These are phyloP conservation scores for Myriosclerotinia scirpicola DNA, from an alignment of 2,329 filamentous ascomycete species.

Conservation along the genomic window DNA sequence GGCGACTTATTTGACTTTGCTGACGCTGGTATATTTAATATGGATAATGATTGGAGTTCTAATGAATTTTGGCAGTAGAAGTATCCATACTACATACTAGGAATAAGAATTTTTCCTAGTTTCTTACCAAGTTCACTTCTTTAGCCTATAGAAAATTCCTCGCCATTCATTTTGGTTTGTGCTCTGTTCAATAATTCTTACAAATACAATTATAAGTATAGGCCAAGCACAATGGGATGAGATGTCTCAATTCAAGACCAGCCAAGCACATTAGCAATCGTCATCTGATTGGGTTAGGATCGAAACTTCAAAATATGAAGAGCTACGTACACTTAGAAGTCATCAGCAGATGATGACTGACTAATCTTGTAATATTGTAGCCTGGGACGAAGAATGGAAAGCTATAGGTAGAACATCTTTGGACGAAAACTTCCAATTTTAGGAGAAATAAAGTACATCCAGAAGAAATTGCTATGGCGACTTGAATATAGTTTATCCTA, in stretches of 20 bases:
- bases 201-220: background rate
- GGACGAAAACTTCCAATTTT: background rate
- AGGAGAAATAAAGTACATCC: background rate
- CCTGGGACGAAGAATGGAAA: too few species aligned
- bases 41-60: slow-evolving; percentile 18
- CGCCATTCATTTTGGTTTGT: background rate
- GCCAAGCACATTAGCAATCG: background rate
- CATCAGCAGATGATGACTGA: background rate
- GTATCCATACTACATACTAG: background rate
- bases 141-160: background rate
- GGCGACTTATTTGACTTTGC: slow-evolving; percentile 14
- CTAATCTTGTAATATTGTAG: background rate
- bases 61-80: slow-evolving; percentile 15
- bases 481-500: background rate
- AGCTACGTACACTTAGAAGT: background rate
- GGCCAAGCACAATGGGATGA: background rate
- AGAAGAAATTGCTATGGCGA: background rate
- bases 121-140: background rate
- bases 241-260: background rate
- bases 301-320: background rate
- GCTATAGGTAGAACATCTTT: background rate
- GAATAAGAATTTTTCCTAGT: background rate
- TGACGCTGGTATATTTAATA: slow-evolving; percentile 5
- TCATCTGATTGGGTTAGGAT: background rate
- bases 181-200: background rate